A percentile compares a stretch with the other conserved stretches of the same genome.
phyloP scores from a whole-genome alignment of 257 asterid genomes.

The Solanum ossicruentum region DNA sequence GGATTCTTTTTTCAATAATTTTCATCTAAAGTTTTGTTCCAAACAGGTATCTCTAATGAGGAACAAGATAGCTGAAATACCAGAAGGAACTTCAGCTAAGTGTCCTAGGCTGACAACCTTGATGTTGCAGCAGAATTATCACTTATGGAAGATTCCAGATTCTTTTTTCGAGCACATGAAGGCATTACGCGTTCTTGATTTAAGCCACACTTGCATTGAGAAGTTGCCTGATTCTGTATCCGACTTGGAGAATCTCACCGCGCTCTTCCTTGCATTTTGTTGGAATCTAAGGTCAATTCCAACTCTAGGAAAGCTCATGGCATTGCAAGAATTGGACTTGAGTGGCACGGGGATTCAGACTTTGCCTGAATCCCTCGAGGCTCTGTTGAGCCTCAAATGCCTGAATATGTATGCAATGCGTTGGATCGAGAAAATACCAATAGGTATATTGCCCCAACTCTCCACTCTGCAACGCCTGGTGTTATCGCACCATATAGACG shows the following conservation, averaged over 20 bases:
- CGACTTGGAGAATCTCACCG: slow-evolving; percentile 11
- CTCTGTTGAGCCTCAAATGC: slow-evolving; percentile 11
- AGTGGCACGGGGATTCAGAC: background rate
- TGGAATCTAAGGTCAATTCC: slow-evolving; percentile 5
- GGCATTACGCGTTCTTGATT: slow-evolving; percentile 12
- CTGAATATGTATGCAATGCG: slow-evolving; percentile 7
- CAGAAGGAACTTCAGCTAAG: slow-evolving; percentile 1
- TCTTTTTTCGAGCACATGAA: slow-evolving; percentile 10
- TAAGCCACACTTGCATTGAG: slow-evolving; percentile 7
- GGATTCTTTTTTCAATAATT: background rate
- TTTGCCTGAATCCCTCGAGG: slow-evolving; percentile 14
- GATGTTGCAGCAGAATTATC: slow-evolving; percentile 9
- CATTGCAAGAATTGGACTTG: slow-evolving; percentile 12
- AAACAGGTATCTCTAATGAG: slow-evolving; percentile 13
- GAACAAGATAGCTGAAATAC: slow-evolving; percentile 6
- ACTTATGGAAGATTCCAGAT: slow-evolving; percentile 14
- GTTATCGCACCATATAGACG: background rate
- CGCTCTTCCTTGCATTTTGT: slow-evolving; percentile 10
- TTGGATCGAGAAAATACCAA: slow-evolving; percentile 2
- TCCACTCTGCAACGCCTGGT: slow-evolving; percentile 10
- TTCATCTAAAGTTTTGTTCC: background rate
- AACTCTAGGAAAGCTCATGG: slow-evolving; percentile 5
- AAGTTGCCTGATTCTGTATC: slow-evolving; percentile 11
- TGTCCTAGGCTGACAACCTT: slow-evolving; percentile 20
- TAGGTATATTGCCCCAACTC: slow-evolving; percentile 7